Percentiles rank a stretch among this genome's conserved stretches.
These are phyloP conservation scores for Heracleum sosnowskyi DNA, from an alignment of 129 eudicot species.

Conservation along the genomic window DNA sequence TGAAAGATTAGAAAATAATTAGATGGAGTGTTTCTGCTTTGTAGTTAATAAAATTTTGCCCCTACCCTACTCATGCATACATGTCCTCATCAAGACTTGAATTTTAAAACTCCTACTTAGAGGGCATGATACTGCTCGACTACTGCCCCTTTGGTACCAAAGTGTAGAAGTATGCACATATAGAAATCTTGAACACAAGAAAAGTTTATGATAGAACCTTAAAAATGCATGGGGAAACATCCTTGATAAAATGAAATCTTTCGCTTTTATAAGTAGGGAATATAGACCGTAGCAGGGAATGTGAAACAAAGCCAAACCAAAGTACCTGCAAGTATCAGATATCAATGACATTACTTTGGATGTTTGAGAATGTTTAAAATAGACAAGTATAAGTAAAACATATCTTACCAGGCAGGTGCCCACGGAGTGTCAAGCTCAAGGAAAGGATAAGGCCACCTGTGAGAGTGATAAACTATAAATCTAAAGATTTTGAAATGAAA, in stretches of 20 bases:
- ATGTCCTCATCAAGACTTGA: not conserved
- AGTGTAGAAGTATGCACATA: not conserved
- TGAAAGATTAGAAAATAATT: not conserved
- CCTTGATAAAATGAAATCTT: conserved; percentile 41
- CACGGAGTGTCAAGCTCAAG: conserved; percentile 66
- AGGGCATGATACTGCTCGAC: not conserved
- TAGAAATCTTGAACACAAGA: not conserved
- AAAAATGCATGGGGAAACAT: conserved; percentile 43
- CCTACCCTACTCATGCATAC: not conserved
- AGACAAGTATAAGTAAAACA: not conserved
- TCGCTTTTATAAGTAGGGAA: conserved; percentile 44
- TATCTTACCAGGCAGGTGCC: conserved; percentile 70
- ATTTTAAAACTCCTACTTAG: not conserved
- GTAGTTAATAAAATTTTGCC: not conserved
- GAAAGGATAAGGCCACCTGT: conserved; percentile 98
- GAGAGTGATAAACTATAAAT: conserved; percentile 11
- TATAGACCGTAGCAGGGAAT: conserved; percentile 69
- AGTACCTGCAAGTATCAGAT: conserved; percentile 44
- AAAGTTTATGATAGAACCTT: conserved; percentile 34
- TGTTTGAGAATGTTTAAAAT: not conserved
- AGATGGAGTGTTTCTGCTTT: not conserved
- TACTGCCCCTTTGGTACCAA: not conserved
- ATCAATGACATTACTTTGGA: conserved; percentile 7
- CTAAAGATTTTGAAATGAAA: not conserved
- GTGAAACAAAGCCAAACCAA: conserved; percentile 67